Base-by-base conservation (phyloP, 352 stramenopile genomes). In the Phytophthora pseudosyringae region DNA sequence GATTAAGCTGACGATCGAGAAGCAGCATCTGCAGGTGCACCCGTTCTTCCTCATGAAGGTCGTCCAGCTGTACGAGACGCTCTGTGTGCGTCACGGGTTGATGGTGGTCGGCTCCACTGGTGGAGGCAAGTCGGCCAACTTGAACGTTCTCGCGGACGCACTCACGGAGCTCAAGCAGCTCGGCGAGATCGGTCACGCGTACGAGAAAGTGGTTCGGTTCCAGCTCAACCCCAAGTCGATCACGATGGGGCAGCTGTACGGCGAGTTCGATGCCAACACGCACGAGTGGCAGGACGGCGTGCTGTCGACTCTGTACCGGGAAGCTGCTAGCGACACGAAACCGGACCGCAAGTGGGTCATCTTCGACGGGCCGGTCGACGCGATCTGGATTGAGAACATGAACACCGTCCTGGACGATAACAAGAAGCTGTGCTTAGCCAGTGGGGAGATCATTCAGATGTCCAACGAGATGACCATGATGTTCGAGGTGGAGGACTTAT, bases 321-420 rank as follows among this genome's bases (percentile, higher is more conserved):
- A 91, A 64, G 95, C 90, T 21, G 89, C 91, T 21, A 96, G 90
- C n/a, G 84, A 97, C 43, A 88, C 88, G 12, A 95, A 81, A 12
- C 54, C 84, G 0, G 90, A 97, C 64, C 82, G 93, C 16, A 98
- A 98, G 74, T 98, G 95, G 95, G 83, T 98, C 11, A 88, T 98
- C 28, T 98, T 98, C 44, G 95, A 98, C 49, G 95, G 95, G 0
- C 95, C 95, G 3, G 96, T 98, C 2, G 95, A 98, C 61, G 93
- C 95, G 5, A 96, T 98, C 49, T 98, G 95, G 95, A 98, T 98
- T 71, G 95, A 98, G 72, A 98, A 98, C 73, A 98, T 98, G 95
- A 98, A 98, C 64, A 98, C 95, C 0, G 95, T 98, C 10, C 78
- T 98, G 41, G 95, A 98, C 59, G 95, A 98, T 75, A 98, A 98